Conservation (phyloP, 352 stramenopile species). For the Pythium dissimile region DNA sequence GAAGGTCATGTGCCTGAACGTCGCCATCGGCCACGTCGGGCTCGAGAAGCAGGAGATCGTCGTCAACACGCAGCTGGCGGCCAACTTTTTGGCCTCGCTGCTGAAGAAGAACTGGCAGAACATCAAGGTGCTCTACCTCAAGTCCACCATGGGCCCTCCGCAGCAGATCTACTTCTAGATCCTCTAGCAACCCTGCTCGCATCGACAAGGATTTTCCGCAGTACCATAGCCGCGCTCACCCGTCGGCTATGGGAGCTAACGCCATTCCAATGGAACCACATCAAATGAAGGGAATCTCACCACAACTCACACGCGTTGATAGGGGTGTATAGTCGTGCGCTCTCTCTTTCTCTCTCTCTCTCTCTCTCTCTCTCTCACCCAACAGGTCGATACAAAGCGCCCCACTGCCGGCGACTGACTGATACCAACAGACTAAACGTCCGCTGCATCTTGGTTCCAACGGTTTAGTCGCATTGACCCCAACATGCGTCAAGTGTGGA, state of each 20-base stretch:
- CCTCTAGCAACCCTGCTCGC: conserved; percentile 1
- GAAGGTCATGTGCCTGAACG: conserved; percentile 99
- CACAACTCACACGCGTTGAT: not conserved
- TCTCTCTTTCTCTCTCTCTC: not conserved
- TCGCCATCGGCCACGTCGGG: conserved; percentile 96
- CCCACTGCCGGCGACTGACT: too few relatives aligned
- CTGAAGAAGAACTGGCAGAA: conserved; percentile 99
- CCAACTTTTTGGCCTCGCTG: conserved; percentile 99
- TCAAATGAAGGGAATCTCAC: conserved; percentile 24
- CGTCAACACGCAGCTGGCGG: conserved; percentile 97
- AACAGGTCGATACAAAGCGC: too few relatives aligned
- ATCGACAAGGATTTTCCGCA: conserved; percentile 27
- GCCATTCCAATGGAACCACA: conserved; percentile 19
- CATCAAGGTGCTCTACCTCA: conserved; percentile 99
- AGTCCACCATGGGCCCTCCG: conserved; percentile 98
- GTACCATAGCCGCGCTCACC: conserved; percentile 26
- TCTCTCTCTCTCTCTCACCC: not conserved
- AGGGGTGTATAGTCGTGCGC: not conserved
- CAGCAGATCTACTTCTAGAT: conserved; percentile 99
- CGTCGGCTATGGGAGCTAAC: conserved; percentile 33
- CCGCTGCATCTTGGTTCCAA: too few relatives aligned
- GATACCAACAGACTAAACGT: too few relatives aligned
- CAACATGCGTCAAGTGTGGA: too few relatives aligned
- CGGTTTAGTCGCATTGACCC: too few relatives aligned
- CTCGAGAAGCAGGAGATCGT: conserved; percentile 95